Conservation (phyloP, 495 filamentous ascomycete species). For the Paragyromitra xinjiangensis region DNA sequence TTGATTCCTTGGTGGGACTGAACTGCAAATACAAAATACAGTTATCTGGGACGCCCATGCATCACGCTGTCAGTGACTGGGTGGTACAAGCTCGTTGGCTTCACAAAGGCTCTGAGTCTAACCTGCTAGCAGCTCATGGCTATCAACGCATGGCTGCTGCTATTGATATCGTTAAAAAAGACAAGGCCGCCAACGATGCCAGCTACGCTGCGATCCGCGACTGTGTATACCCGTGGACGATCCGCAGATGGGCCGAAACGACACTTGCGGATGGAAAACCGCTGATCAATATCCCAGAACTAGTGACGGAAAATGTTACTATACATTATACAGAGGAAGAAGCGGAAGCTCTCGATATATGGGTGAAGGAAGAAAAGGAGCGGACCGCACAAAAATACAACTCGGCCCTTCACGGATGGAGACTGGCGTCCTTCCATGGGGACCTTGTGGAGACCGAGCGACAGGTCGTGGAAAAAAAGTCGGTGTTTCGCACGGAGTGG, state of each 20-base stretch:
- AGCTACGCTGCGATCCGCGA: not conserved
- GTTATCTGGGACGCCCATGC: not conserved
- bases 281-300: not conserved
- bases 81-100: not conserved
- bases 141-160: not conserved
- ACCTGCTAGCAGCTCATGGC: not conserved
- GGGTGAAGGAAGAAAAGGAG: not conserved
- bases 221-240: not conserved
- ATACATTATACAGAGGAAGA: not conserved
- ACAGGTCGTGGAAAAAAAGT: not conserved
- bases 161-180: not conserved
- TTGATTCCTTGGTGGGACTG: not conserved
- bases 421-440: not conserved
- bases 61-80: not conserved
- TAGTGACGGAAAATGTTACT: not conserved
- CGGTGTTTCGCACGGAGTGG: not conserved
- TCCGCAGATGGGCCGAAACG: not conserved
- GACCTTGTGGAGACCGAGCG: not conserved
- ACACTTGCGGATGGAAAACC: not conserved
- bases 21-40: not conserved
- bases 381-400: not conserved
- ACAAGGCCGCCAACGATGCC: not conserved
- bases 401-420: not conserved
- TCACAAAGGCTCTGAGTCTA: not conserved
- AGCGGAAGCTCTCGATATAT: not conserved